phyloP scores from a whole-genome alignment of 805 yeast genomes.

The Vanderwaltozyma tropicalis region DNA sequence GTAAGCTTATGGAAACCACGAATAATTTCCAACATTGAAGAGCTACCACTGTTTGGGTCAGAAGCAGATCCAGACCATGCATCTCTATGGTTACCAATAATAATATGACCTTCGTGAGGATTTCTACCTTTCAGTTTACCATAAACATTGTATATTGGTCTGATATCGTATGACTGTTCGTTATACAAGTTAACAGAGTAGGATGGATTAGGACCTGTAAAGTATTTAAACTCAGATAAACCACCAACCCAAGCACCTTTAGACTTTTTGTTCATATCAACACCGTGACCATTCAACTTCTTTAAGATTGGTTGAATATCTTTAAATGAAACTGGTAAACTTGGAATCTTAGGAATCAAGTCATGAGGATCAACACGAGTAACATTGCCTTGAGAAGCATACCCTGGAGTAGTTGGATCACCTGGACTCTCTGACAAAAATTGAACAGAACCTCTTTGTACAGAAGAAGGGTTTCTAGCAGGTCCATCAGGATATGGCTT shows the following conservation, averaged over 20 bases:
- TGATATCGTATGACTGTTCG: constrained; percentile 49
- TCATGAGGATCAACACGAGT: constrained; percentile 39
- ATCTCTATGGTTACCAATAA: constrained; percentile 80
- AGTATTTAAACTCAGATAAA: constrained; percentile 36
- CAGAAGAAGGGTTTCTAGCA: constrained; percentile 65
- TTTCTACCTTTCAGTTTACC: constrained; percentile 75
- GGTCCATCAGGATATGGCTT: constrained; percentile 65
- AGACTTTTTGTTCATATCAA: constrained; percentile 29
- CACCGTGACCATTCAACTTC: constrained; percentile 49
- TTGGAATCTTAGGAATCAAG: constrained; percentile 56
- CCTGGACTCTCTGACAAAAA: constrained; percentile 56
- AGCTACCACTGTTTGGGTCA: constrained; percentile 65
- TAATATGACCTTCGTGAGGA: constrained; percentile 57
- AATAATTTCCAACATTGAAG: constrained; percentile 59
- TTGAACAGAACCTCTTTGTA: constrained; percentile 68
- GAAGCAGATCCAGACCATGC: constrained; percentile 72
- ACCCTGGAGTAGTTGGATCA: constrained; percentile 72
- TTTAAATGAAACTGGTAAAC: constrained; percentile 53
- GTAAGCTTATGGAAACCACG: constrained; percentile 56
- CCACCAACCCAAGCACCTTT: constrained; percentile 37
- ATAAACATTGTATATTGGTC: constrained; percentile 64
- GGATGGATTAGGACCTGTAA: constrained; percentile 41
- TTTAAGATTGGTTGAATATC: constrained; percentile 56
- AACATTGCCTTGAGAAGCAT: constrained; percentile 40
- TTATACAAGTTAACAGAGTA: constrained; percentile 44